Conservation (phyloP, 2,329 filamentous ascomycete species). For the Chaetomiaceae sp. region DNA sequence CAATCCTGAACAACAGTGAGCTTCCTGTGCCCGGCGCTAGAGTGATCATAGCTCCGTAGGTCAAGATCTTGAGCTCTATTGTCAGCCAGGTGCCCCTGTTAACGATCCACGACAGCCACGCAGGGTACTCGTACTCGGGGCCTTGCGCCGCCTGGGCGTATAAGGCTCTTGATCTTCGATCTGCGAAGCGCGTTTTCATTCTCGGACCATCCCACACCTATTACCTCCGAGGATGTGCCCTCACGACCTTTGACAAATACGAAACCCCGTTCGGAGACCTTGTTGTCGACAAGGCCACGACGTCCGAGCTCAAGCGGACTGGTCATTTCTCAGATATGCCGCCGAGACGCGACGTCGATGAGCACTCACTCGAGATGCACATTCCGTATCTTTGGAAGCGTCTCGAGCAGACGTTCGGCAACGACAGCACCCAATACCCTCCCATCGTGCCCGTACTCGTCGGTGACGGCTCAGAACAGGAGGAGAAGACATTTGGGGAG, state of each 20-base stretch:
- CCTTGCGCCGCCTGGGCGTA: slow-evolving; percentile 93
- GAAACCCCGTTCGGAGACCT: slow-evolving; percentile 69
- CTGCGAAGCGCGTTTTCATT: slow-evolving; percentile 81
- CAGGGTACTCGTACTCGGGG: slow-evolving; percentile 89
- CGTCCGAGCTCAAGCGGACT: slow-evolving; percentile 43
- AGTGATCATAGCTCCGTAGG: slow-evolving; percentile 89
- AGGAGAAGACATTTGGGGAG: slow-evolving; percentile 63
- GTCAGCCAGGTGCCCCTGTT: neutral
- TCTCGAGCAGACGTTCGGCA: slow-evolving; percentile 45
- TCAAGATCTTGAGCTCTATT: slow-evolving; percentile 17
- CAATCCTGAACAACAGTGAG: slow-evolving; percentile 49
- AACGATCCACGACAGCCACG: slow-evolving; percentile 56
- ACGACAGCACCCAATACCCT: slow-evolving; percentile 49
- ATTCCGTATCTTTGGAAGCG: slow-evolving; percentile 87
- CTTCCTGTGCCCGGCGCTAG: slow-evolving; percentile 70
- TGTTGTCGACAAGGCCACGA: slow-evolving; percentile 53
- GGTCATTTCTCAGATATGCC: slow-evolving; percentile 61
- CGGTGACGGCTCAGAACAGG: slow-evolving; percentile 60
- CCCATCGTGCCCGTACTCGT: slow-evolving; percentile 79
- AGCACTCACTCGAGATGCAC: slow-evolving; percentile 97
- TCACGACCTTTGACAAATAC: slow-evolving; percentile 66
- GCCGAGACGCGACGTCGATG: slow-evolving; percentile 61
- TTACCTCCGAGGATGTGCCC: slow-evolving; percentile 69
- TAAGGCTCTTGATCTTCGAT: slow-evolving; percentile 74
- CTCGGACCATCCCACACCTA: slow-evolving; percentile 89